Percentiles rank a stretch among this genome's conserved stretches.
Evolutionary conservation across 441 rosid species (phyloP).

Genomic region (Erodium moschatum): DNA sequence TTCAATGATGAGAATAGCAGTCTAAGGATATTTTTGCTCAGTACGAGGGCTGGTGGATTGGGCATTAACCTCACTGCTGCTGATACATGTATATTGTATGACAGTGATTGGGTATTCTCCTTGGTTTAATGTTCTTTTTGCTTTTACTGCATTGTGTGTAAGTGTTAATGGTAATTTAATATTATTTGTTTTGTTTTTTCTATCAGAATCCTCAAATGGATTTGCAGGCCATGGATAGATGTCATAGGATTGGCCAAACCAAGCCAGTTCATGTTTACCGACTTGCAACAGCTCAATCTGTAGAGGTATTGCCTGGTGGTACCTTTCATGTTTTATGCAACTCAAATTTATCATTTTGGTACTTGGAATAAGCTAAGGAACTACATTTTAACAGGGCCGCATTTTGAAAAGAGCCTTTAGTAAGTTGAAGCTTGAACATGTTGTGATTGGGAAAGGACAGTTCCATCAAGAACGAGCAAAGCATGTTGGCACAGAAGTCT

Average conservation of each 20-base stretch:
- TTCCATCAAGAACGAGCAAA: conserved; percentile 77
- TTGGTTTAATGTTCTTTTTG: not conserved
- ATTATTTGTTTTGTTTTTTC: conserved; percentile 17
- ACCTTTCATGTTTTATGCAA: no score
- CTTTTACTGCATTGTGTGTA: conserved; percentile 1
- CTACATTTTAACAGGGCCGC: conserved; percentile 52
- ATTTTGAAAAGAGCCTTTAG: conserved; percentile 75
- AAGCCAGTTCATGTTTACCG: conserved; percentile 98
- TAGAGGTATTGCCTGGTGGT: conserved; percentile 46
- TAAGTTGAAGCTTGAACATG: conserved; percentile 92
- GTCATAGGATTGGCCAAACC: conserved; percentile 97
- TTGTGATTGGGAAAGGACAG: conserved; percentile 83
- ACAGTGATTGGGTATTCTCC: conserved; percentile 80
- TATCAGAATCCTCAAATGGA: conserved; percentile 94
- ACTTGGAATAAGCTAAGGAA: conserved; percentile 9
- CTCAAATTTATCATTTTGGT: no score
- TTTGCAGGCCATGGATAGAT: conserved; percentile 97
- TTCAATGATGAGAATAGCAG: conserved; percentile 68
- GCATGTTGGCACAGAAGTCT: conserved; percentile 20
- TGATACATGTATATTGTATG: conserved; percentile 18
- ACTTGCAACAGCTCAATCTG: conserved; percentile 81
- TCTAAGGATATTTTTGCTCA: conserved; percentile 65
- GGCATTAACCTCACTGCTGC: conserved; percentile 36
- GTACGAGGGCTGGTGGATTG: conserved; percentile 97
- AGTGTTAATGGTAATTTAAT: not conserved